These are phyloP conservation scores for Gossypium herbaceum DNA, from an alignment of 345 rosid species.

Conservation along the genomic window DNA sequence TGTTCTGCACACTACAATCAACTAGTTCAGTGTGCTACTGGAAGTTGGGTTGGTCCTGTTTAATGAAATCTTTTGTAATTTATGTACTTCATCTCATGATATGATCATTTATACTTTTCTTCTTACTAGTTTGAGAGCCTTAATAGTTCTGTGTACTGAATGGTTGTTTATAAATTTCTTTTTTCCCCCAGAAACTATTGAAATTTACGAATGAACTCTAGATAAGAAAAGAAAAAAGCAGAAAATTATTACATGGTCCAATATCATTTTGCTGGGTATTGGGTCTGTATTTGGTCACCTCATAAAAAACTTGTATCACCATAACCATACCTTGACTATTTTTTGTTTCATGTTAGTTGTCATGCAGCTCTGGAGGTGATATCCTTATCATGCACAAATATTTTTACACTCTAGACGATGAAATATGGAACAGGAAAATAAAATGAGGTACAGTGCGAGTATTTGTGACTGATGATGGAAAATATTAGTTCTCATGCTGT, in stretches of 20 bases:
- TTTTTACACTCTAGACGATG: constrained; percentile 15
- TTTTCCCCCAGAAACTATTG: background rate
- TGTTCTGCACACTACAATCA: background rate
- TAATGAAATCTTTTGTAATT: background rate
- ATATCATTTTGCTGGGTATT: background rate
- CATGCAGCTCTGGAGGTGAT: background rate
- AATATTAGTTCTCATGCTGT: constrained; percentile 9
- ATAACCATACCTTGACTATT: background rate
- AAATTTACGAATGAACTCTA: background rate
- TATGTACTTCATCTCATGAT: background rate
- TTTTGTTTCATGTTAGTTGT: constrained; percentile 10
- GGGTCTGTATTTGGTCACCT: background rate
- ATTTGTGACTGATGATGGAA: constrained; percentile 23
- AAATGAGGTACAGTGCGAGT: constrained; percentile 24
- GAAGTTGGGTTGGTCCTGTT: background rate
- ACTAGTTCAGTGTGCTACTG: background rate
- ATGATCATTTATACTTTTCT: background rate
- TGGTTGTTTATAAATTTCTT: background rate
- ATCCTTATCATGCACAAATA: constrained; percentile 2
- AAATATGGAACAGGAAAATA: constrained; percentile 18
- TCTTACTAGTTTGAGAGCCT: background rate
- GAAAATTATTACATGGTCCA: background rate
- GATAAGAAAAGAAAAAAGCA: background rate
- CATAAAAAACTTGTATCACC: background rate
- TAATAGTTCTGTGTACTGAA: background rate